phyloP scores from a whole-genome alignment of 257 asterid species.

The Apocynum venetum region DNA sequence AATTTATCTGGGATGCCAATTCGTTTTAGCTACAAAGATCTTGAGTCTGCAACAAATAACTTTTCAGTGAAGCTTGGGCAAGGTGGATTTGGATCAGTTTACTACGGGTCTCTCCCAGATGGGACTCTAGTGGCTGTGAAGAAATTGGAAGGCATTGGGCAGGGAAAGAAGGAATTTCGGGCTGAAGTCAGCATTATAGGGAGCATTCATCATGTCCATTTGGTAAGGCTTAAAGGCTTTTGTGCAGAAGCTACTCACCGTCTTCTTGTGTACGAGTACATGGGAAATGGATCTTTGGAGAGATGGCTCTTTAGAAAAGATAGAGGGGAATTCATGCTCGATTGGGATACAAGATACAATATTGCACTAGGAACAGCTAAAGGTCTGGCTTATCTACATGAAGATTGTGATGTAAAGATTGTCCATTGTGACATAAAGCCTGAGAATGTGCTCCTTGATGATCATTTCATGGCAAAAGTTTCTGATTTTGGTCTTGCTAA shows the following conservation, averaged over 20 bases:
- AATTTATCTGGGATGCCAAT: slow-evolving; percentile 86
- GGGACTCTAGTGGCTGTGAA: slow-evolving; percentile 81
- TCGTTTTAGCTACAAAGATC: slow-evolving; percentile 76
- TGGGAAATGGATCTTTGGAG: slow-evolving; percentile 87
- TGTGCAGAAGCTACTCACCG: slow-evolving; percentile 91
- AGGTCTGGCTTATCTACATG: slow-evolving; percentile 81
- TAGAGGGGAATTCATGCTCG: slow-evolving; percentile 56
- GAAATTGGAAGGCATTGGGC: slow-evolving; percentile 87
- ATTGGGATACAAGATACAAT: slow-evolving; percentile 67
- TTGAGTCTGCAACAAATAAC: slow-evolving; percentile 62
- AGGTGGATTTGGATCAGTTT: slow-evolving; percentile 99
- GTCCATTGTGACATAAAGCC: slow-evolving; percentile 90
- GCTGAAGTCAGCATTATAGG: slow-evolving; percentile 98
- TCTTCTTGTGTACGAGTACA: slow-evolving; percentile 83
- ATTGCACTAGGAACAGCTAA: slow-evolving; percentile 88
- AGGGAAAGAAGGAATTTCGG: slow-evolving; percentile 96
- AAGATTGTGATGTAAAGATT: slow-evolving; percentile 80
- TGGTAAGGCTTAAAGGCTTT: slow-evolving; percentile 80
- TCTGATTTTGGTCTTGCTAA: slow-evolving; percentile 88
- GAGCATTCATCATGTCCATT: slow-evolving; percentile 85
- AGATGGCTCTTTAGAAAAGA: slow-evolving; percentile 77
- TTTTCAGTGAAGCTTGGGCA: slow-evolving; percentile 82
- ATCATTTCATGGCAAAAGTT: slow-evolving; percentile 64
- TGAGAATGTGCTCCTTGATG: slow-evolving; percentile 81
- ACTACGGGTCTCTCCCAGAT: slow-evolving; percentile 66